Evolutionary conservation across 148 eudicot genomes (phyloP).

Genomic region (Rhododendron mucronatum): DNA sequence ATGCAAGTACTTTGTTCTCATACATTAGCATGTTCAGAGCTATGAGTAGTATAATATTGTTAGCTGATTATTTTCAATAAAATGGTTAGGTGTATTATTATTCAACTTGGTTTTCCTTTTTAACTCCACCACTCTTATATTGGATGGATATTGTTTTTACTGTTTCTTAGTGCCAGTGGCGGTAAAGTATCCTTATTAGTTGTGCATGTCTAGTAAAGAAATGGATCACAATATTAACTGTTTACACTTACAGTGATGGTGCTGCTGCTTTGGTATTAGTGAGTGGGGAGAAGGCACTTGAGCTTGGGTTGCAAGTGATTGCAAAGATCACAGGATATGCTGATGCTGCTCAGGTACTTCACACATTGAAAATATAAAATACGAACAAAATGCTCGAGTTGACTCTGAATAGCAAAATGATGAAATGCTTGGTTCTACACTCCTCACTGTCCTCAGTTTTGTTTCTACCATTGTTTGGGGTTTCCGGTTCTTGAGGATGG

Average conservation of each 20-base stretch:
- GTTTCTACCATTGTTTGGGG: not conserved
- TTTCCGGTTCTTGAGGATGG: slow-evolving; percentile 7
- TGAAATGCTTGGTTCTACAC: not conserved
- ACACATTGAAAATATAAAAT: not conserved
- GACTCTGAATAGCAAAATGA: not conserved
- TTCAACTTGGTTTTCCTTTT: not conserved
- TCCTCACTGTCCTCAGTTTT: not conserved
- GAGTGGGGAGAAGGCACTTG: slow-evolving; percentile 82
- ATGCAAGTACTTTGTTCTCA: not conserved
- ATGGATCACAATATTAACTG: not conserved
- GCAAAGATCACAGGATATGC: slow-evolving; percentile 89
- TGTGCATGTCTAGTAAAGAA: slow-evolving; percentile 1
- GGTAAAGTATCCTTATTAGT: not conserved
- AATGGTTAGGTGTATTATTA: not conserved
- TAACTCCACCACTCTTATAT: not conserved
- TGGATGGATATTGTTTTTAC: not conserved
- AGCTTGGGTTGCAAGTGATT: slow-evolving; percentile 81
- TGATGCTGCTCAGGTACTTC: slow-evolving; percentile 91
- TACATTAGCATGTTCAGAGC: not conserved
- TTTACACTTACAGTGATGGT: slow-evolving; percentile 65
- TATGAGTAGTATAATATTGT: not conserved
- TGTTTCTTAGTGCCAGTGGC: slow-evolving; percentile 1
- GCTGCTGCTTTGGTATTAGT: slow-evolving; percentile 96
- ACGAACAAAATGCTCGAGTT: not conserved
- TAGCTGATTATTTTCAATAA: not conserved